A percentile compares a stretch with the other conserved stretches of the same genome.
These are phyloP conservation scores for Casaregolazyma lundiana DNA, from an alignment of 1,139 yeast species.

Conservation along the genomic window DNA sequence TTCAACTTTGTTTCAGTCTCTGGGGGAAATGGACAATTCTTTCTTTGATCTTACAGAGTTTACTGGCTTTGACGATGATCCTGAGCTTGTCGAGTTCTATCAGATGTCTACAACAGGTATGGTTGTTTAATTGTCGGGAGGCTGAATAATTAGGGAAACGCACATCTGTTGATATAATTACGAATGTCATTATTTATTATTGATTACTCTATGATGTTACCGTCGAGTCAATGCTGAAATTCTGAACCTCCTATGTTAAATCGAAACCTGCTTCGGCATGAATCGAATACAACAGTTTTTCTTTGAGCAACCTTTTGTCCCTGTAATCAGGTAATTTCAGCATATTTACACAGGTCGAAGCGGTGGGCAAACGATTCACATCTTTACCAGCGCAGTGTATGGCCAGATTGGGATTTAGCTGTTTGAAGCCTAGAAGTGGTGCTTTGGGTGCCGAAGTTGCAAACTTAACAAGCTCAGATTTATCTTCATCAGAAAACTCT, in stretches of 20 bases:
- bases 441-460: conserved; percentile 91
- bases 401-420: conserved; percentile 74
- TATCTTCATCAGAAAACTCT: conserved; percentile 61
- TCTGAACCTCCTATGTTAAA: conserved; percentile 46
- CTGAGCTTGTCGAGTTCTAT: conserved; percentile 7
- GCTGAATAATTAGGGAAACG: no score
- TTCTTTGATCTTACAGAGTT: conserved; percentile 1
- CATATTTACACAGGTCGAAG: conserved; percentile 88
- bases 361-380: conserved; percentile 68
- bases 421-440: conserved; percentile 80
- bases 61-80: conserved; percentile 9
- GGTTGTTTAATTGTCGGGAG: not conserved
- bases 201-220: not conserved
- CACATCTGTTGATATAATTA: no score
- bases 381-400: conserved; percentile 61
- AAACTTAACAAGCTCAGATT: conserved; percentile 65
- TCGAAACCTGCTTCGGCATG: conserved; percentile 84
- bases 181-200: not conserved
- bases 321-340: conserved; percentile 79
- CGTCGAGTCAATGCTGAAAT: not conserved
- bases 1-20: not conserved
- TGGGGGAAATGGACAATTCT: not conserved
- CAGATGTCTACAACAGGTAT: not conserved
- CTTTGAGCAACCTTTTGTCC: conserved; percentile 51
- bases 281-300: conserved; percentile 71